Percentiles rank a stretch among this genome's conserved stretches.
These are phyloP conservation scores for Pestalotiopsis sp. DNA, from an alignment of 2,329 filamentous ascomycete species.

Conservation along the genomic window DNA sequence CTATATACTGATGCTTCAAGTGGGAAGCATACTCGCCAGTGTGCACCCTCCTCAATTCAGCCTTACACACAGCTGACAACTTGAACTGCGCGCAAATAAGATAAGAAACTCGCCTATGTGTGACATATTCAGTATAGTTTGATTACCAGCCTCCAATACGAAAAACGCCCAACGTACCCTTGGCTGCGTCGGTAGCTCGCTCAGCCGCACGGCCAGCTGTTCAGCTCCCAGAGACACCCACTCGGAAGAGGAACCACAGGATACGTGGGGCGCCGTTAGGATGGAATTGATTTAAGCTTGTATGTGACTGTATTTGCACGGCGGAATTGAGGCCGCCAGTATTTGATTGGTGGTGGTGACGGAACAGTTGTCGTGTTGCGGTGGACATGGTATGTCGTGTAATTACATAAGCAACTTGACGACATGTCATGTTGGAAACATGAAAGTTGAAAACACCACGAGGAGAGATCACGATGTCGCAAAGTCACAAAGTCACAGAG, in stretches of 20 bases:
- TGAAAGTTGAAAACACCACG: too few species aligned
- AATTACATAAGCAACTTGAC: too few species aligned
- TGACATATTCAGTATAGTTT: background rate
- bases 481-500: too few species aligned
- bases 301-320: background rate
- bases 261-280: too few species aligned
- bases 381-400: too few species aligned
- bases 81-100: background rate
- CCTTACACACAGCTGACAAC: background rate
- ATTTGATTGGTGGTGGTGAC: too few species aligned
- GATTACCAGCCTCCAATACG: background rate
- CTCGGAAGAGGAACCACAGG: background rate
- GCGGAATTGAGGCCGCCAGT: background rate
- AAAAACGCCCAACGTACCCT: background rate
- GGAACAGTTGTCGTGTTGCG: too few species aligned
- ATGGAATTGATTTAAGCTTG: background rate
- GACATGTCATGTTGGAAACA: too few species aligned
- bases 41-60: background rate
- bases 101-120: background rate
- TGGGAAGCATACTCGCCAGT: background rate
- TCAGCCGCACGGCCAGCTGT: conserved; percentile 13
- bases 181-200: background rate
- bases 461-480: too few species aligned
- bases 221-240: background rate
- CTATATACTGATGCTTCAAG: too few species aligned